phyloP scores from a whole-genome alignment of 129 eudicot species.

The Oenanthe sinensis region DNA sequence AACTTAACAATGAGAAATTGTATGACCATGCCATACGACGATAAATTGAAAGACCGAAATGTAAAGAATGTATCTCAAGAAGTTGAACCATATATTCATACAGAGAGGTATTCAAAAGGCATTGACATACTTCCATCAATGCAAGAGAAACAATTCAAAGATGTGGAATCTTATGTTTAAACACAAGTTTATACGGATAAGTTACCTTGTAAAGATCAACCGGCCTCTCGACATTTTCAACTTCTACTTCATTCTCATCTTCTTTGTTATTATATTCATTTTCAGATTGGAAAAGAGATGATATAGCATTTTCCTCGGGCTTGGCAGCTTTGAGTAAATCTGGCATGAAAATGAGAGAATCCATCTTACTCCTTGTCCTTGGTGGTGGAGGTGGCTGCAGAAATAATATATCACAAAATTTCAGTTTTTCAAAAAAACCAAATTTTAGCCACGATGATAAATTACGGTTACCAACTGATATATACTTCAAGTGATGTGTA shows the following conservation, averaged over 20 bases:
- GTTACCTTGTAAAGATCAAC: conserved; percentile 91
- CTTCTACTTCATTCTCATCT: conserved; percentile 49
- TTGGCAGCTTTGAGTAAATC: conserved; percentile 44
- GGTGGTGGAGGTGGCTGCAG: conserved; percentile 93
- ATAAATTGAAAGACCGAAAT: background rate
- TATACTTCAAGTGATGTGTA: background rate
- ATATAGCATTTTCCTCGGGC: conserved; percentile 28
- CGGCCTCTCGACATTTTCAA: conserved; percentile 94
- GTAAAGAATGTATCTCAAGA: background rate
- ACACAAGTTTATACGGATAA: conserved; percentile 2
- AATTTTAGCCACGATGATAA: background rate
- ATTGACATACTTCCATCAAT: background rate
- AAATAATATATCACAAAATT: background rate
- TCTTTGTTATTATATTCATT: conserved; percentile 18
- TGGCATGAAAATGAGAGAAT: conserved; percentile 73
- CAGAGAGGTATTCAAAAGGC: background rate
- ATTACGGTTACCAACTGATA: background rate
- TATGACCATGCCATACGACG: background rate
- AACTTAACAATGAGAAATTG: background rate
- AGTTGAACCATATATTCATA: background rate
- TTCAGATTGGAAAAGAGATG: conserved; percentile 19
- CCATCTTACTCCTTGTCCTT: conserved; percentile 81
- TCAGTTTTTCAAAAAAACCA: background rate
- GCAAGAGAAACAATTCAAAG: background rate
- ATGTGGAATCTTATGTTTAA: background rate